A percentile compares a stretch with the other conserved stretches of the same genome.
phyloP scores from a whole-genome alignment of 129 eudicot species.

The Flaveria robusta region DNA sequence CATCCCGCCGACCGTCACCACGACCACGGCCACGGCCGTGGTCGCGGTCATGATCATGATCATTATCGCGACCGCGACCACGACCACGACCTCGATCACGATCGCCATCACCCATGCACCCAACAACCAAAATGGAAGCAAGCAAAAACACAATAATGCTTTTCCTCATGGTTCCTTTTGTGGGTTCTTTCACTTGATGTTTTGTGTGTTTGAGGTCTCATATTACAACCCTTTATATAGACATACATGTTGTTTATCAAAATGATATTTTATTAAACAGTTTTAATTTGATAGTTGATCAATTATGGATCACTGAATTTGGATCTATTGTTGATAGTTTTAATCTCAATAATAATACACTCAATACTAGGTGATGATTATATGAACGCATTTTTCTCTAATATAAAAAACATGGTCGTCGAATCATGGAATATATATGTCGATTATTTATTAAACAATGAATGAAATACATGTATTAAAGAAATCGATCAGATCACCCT shows the following conservation, averaged over 20 bases:
- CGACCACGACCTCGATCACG: neutral
- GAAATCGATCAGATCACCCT: neutral
- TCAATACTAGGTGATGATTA: neutral
- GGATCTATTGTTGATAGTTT: neutral
- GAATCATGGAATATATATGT: slow-evolving; percentile 21
- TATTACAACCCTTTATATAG: slow-evolving; percentile 30
- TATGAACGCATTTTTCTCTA: neutral
- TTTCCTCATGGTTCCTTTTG: slow-evolving; percentile 24
- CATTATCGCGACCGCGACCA: neutral
- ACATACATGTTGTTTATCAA: neutral
- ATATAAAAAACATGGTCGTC: slow-evolving; percentile 23
- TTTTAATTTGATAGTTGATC: neutral
- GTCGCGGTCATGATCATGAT: neutral
- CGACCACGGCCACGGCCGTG: neutral
- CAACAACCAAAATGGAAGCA: slow-evolving; percentile 32
- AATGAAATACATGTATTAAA: slow-evolving; percentile 16
- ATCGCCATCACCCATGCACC: slow-evolving; percentile 27
- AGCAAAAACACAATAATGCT: slow-evolving; percentile 25
- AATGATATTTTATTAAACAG: neutral
- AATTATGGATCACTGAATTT: neutral
- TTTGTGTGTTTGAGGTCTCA: slow-evolving; percentile 4
- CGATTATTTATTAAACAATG: slow-evolving; percentile 6
- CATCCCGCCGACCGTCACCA: neutral
- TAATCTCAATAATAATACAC: neutral
- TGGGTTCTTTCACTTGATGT: slow-evolving; percentile 11